Evolutionary conservation across 768 basidiomycete genomes (phyloP).

Genomic region (Melanogaster broomeanus): DNA sequence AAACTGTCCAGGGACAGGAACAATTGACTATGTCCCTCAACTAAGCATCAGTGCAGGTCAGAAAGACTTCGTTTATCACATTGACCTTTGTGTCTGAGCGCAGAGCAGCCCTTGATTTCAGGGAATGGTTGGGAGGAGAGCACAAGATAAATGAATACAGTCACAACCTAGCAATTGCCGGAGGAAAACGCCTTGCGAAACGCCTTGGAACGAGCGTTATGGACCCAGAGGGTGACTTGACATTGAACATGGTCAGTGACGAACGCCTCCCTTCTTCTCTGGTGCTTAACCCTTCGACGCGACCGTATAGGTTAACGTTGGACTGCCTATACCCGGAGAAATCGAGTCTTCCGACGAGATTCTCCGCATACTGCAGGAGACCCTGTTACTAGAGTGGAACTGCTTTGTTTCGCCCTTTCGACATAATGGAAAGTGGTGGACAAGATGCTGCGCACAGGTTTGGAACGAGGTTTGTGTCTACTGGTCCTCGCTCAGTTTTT

Average conservation of each 20-base stretch:
- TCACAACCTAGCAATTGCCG: conserved; percentile 64
- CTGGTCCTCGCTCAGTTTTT: neutral
- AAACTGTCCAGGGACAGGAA: conserved; percentile 56
- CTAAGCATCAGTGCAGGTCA: conserved; percentile 57
- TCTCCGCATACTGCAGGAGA: conserved; percentile 13
- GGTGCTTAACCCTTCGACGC: neutral
- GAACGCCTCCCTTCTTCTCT: too few species aligned
- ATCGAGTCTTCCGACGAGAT: conserved; percentile 22
- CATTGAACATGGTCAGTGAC: conserved; percentile 63
- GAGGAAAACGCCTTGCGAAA: conserved; percentile 60
- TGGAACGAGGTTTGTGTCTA: conserved; percentile 31
- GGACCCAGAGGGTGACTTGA: conserved; percentile 61
- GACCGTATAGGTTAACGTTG: conserved; percentile 39
- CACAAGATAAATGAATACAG: conserved; percentile 69
- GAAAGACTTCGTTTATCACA: conserved; percentile 5
- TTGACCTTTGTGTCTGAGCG: conserved; percentile 3
- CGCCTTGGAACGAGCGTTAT: conserved; percentile 62
- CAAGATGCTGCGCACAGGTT: conserved; percentile 30
- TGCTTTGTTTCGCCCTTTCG: conserved; percentile 10
- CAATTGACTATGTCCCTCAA: conserved; percentile 54
- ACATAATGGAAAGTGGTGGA: conserved; percentile 35
- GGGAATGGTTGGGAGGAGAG: conserved; percentile 76
- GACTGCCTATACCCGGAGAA: conserved; percentile 35
- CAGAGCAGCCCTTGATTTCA: conserved; percentile 65
- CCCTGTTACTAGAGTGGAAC: conserved; percentile 23